Evolutionary conservation across 768 basidiomycete species (phyloP), one percentile per base, ranked within the genome.

Genomic region (Phanerodontia chrysosporium): DNA sequence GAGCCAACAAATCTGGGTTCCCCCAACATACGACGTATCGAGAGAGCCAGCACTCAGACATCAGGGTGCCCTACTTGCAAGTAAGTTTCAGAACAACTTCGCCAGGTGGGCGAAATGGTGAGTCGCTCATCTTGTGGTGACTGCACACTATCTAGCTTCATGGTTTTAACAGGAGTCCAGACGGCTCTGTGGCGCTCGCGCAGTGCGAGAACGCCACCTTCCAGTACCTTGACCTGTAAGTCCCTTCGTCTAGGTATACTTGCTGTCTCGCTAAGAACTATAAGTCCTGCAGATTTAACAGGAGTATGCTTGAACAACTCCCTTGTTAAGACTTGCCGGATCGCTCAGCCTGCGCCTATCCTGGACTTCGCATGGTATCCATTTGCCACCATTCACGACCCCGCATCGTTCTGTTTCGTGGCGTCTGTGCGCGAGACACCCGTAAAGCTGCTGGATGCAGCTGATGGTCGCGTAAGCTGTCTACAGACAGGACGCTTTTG

Each of bases 351-450:
- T 0, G 79, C 86, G 0, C 83, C 93, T 0, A 81, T 95, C 35
- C 79, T 94, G 35, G 90, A 94, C 57, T 88, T 84, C 62, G 60
- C 78, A 18, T 98, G 95, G 95, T 96, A 89, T 67, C 95, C 96
- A 0, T 77, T 80, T 0, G 95, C 95, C 0, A 81, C 83, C 0
- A 64, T 71, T 1, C 65, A 68, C 7, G 77, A 85, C 45, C 82
- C 84, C 0, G 79, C 86, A 0, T 78, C 86, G 1, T 97, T 83
- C 69, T 95, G 94, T 70, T 95, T 95, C 68, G 74, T 92, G 0
- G 82, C 89, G 0, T 93, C 90, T 6, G 84, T 95, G 7, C 81
- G 91, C 25, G 94, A 96, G 69, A 83, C 83, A 45, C 95, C 95
- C 0, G 83, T 98, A 1, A 89, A 91, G 64, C 76, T 98, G 14